Conservation (phyloP, 1,139 yeast species). For the Geotrichum restrictum region DNA sequence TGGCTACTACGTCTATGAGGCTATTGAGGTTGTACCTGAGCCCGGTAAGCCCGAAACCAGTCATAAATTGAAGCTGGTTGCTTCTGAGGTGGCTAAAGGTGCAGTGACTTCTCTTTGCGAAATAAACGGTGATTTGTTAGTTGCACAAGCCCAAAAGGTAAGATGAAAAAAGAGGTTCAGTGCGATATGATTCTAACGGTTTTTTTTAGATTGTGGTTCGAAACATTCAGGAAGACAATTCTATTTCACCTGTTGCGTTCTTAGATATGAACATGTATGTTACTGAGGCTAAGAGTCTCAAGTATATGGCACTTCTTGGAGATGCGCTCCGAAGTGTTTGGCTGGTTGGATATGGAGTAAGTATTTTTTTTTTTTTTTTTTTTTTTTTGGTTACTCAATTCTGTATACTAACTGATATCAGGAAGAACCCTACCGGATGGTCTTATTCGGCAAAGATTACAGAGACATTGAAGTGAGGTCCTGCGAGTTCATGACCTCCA, state of each 20-base stretch:
- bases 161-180: too few relatives aligned
- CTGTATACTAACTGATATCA: too few relatives aligned
- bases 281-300: slow-evolving; percentile 75
- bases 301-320: slow-evolving; percentile 72
- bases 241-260: slow-evolving; percentile 88
- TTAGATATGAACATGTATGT: slow-evolving; percentile 78
- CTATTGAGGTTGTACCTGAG: slow-evolving; percentile 84
- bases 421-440: slow-evolving; percentile 85
- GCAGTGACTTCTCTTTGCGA: slow-evolving; percentile 78
- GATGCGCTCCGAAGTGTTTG: slow-evolving; percentile 79
- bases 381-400: too few relatives aligned
- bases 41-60: slow-evolving; percentile 83
- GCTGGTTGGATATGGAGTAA: slow-evolving; percentile 73
- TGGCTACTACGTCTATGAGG: slow-evolving; percentile 66
- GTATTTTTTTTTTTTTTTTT: too few relatives aligned
- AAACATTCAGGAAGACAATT: slow-evolving; percentile 75
- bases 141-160: slow-evolving; percentile 80
- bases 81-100: slow-evolving; percentile 75
- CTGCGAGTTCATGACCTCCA: slow-evolving; percentile 69
- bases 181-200: too few relatives aligned
- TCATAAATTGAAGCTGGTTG: slow-evolving; percentile 71
- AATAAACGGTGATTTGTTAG: slow-evolving; percentile 77
- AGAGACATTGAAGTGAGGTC: slow-evolving; percentile 54
- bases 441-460: slow-evolving; percentile 71
- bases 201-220: slow-evolving; percentile 49